Conservation (phyloP, 306 rosid genomes). For the Macrotyloma uniflorum region DNA sequence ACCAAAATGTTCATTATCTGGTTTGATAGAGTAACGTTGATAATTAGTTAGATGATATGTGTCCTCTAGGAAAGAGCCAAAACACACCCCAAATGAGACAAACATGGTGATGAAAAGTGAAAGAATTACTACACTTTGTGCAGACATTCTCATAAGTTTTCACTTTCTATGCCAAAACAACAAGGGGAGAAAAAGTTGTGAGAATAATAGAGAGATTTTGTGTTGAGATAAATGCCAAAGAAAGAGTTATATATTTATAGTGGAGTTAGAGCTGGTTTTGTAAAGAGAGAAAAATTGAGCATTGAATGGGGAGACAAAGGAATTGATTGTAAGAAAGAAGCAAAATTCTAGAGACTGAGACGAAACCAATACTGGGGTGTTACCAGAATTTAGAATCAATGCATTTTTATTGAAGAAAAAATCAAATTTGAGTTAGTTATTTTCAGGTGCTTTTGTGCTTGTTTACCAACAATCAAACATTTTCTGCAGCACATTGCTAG, state of each 20-base stretch:
- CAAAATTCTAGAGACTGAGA: slow-evolving; percentile 35
- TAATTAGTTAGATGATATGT: neutral
- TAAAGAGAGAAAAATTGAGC: slow-evolving; percentile 23
- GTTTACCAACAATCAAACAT: slow-evolving; percentile 51
- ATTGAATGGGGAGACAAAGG: neutral
- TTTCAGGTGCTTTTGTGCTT: slow-evolving; percentile 40
- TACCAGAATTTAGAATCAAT: slow-evolving; percentile 41
- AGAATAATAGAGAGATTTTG: neutral
- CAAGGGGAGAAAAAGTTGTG: neutral
- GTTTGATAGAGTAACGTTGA: neutral
- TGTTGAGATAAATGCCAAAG: slow-evolving; percentile 40
- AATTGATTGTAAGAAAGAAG: slow-evolving; percentile 23
- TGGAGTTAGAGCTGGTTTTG: neutral
- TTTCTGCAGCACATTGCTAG: neutral
- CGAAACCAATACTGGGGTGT: slow-evolving; percentile 37
- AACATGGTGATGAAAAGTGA: slow-evolving; percentile 32
- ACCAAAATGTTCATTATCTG: slow-evolving; percentile 33
- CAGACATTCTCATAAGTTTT: slow-evolving; percentile 35
- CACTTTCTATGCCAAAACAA: slow-evolving; percentile 24
- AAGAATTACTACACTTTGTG: slow-evolving; percentile 18
- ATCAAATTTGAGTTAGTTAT: slow-evolving; percentile 24
- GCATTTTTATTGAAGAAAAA: neutral
- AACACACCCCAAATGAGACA: slow-evolving; percentile 43
- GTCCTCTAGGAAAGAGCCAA: slow-evolving; percentile 36
- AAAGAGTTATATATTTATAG: slow-evolving; percentile 47